phyloP scores from a whole-genome alignment of 345 rosid species.

The Rubroshorea leprosula region DNA sequence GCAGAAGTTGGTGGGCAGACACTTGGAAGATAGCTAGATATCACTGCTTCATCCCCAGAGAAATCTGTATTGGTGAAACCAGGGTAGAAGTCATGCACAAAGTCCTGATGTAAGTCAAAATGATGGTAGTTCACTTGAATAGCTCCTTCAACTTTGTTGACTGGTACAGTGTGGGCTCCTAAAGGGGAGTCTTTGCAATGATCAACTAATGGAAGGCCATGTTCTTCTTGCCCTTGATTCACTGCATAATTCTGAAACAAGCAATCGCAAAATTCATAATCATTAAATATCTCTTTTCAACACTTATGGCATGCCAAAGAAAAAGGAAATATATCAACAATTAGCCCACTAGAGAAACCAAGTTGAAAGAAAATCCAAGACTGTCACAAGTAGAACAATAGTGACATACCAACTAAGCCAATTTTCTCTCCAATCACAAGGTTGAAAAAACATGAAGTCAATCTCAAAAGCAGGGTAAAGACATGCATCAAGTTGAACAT shows the following conservation, averaged over 20 bases:
- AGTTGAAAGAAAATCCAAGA: not conserved
- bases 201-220: conserved; percentile 40
- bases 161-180: conserved; percentile 22
- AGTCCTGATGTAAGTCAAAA: conserved; percentile 56
- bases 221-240: conserved; percentile 59
- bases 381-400: no score
- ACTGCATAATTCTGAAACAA: conserved; percentile 47
- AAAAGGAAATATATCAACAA: conserved; percentile 7
- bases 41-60: conserved; percentile 48
- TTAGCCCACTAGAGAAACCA: not conserved
- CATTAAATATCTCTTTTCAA: no score
- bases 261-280: not conserved
- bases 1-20: conserved; percentile 87
- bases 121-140: conserved; percentile 53
- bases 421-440: no score
- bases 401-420: not conserved
- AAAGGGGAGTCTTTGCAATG: conserved; percentile 50
- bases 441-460: no score
- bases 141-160: conserved; percentile 40
- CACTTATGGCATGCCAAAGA: not conserved
- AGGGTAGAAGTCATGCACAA: conserved; percentile 52
- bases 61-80: conserved; percentile 23
- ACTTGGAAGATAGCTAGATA: conserved; percentile 54
- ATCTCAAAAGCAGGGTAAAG: no score
- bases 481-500: no score